Percentiles rank a stretch among this genome's conserved stretches.
Evolutionary conservation across 192 early-diverging fungal genomes (phyloP).

Genomic region (Coemansia sp.): DNA sequence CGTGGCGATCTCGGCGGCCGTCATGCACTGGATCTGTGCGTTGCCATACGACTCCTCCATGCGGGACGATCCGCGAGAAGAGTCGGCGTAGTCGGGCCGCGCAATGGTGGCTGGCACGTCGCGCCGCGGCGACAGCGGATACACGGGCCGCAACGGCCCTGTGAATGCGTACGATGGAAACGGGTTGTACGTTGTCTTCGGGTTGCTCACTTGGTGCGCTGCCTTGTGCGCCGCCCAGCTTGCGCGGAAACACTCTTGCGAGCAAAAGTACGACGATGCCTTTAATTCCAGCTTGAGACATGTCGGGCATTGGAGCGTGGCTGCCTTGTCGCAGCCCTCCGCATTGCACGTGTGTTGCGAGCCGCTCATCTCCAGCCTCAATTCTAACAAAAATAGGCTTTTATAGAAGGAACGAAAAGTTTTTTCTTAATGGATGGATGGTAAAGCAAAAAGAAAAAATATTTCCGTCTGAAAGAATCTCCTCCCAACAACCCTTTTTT

Average conservation of each 20-base stretch:
- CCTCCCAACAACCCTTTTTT: too few species aligned
- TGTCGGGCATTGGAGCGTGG: slow-evolving; percentile 78
- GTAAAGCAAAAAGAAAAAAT: too few species aligned
- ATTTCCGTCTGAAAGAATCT: too few species aligned
- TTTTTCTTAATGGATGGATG: too few species aligned
- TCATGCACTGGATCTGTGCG: slow-evolving; percentile 72
- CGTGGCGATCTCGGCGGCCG: slow-evolving; percentile 70
- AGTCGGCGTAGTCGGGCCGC: slow-evolving; percentile 72
- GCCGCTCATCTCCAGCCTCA: slow-evolving; percentile 1
- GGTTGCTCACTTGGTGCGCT: slow-evolving; percentile 24
- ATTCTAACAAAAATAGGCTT: slow-evolving; percentile 1
- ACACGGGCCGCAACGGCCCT: slow-evolving; percentile 69
- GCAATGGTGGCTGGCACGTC: slow-evolving; percentile 67
- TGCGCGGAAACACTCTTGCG: slow-evolving; percentile 75
- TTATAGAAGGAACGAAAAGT: background rate
- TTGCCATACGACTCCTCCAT: slow-evolving; percentile 76
- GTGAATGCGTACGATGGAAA: slow-evolving; percentile 66
- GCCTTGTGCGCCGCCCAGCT: slow-evolving; percentile 64
- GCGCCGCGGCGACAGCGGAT: slow-evolving; percentile 74
- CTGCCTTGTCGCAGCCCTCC: slow-evolving; percentile 65
- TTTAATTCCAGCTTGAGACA: slow-evolving; percentile 69
- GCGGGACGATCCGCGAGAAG: slow-evolving; percentile 65
- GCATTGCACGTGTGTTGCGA: slow-evolving; percentile 47
- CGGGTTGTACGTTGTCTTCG: slow-evolving; percentile 59
- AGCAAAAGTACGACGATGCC: slow-evolving; percentile 72